These are phyloP conservation scores for Cyclotella sp. DNA, from an alignment of 108 stramenopile species.

Conservation along the genomic window DNA sequence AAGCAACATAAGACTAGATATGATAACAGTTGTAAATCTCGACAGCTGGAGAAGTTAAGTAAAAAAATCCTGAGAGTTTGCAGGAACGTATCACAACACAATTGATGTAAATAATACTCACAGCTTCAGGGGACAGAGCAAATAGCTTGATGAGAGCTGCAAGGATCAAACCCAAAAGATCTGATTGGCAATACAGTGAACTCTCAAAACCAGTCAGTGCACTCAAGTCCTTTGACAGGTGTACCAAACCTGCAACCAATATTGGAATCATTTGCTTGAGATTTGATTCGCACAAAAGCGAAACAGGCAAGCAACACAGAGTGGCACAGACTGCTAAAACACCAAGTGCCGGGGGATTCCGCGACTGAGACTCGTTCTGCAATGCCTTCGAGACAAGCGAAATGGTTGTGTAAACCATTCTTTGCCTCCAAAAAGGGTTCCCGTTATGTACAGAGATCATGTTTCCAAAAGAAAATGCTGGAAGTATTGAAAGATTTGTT, in stretches of 20 bases:
- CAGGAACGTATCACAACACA: background rate
- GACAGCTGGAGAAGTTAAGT: slow-evolving; percentile 24
- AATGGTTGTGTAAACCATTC: slow-evolving; percentile 46
- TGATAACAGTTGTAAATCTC: slow-evolving; percentile 43
- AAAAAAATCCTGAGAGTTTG: background rate
- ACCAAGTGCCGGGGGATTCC: slow-evolving; percentile 44
- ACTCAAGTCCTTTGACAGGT: slow-evolving; percentile 44
- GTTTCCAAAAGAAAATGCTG: slow-evolving; percentile 56
- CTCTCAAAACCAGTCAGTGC: slow-evolving; percentile 19
- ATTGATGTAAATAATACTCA: slow-evolving; percentile 23
- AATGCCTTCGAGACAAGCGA: slow-evolving; percentile 43
- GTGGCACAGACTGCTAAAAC: slow-evolving; percentile 39
- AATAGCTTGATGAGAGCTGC: slow-evolving; percentile 46
- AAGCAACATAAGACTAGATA: slow-evolving; percentile 45
- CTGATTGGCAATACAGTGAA: slow-evolving; percentile 11
- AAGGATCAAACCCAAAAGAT: slow-evolving; percentile 30
- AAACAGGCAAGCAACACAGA: slow-evolving; percentile 37
- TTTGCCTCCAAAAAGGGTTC: slow-evolving; percentile 60
- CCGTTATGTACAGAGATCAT: slow-evolving; percentile 55
- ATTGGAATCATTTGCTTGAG: slow-evolving; percentile 37
- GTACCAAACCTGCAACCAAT: slow-evolving; percentile 46
- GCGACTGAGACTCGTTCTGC: slow-evolving; percentile 46
- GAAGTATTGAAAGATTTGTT: slow-evolving; percentile 32
- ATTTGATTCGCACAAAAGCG: slow-evolving; percentile 39
- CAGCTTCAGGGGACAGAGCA: slow-evolving; percentile 30